These are phyloP conservation scores for Salix caprea DNA, from an alignment of 345 rosid species.

Conservation along the genomic window DNA sequence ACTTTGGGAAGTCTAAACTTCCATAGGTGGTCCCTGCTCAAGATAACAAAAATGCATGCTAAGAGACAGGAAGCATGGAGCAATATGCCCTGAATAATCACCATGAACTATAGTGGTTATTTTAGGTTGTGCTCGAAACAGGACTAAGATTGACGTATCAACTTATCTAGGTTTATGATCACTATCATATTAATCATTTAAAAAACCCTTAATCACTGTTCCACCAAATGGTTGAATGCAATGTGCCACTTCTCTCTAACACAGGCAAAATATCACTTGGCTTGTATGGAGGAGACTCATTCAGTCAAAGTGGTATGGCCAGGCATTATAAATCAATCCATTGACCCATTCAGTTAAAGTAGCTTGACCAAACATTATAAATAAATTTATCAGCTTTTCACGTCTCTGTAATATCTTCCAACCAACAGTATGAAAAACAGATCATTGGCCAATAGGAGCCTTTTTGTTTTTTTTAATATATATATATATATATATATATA, in stretches of 20 bases:
- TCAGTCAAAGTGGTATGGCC: background rate
- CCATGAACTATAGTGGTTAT: background rate
- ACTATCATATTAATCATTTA: background rate
- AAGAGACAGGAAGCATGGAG: background rate
- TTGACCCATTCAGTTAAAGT: background rate
- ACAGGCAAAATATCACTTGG: too few relatives aligned
- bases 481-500: background rate
- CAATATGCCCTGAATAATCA: background rate
- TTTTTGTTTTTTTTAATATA: background rate
- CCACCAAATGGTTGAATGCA: too few relatives aligned
- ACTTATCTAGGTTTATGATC: background rate
- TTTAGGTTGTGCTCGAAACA: background rate
- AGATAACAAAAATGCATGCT: background rate
- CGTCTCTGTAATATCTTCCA: background rate
- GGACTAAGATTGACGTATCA: background rate
- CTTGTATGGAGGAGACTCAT: background rate
- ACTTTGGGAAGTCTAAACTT: conserved; percentile 83
- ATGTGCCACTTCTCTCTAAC: too few relatives aligned
- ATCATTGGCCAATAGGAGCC: background rate
- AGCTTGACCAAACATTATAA: background rate
- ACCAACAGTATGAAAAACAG: background rate
- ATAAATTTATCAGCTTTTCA: background rate
- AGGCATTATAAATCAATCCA: background rate
- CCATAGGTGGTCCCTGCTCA: conserved; percentile 81
- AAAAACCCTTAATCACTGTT: background rate